A percentile compares a stretch with the other conserved stretches of the same genome.
Evolutionary conservation across 192 early-diverging fungal species (phyloP).

Genomic region (Podila horticola): DNA sequence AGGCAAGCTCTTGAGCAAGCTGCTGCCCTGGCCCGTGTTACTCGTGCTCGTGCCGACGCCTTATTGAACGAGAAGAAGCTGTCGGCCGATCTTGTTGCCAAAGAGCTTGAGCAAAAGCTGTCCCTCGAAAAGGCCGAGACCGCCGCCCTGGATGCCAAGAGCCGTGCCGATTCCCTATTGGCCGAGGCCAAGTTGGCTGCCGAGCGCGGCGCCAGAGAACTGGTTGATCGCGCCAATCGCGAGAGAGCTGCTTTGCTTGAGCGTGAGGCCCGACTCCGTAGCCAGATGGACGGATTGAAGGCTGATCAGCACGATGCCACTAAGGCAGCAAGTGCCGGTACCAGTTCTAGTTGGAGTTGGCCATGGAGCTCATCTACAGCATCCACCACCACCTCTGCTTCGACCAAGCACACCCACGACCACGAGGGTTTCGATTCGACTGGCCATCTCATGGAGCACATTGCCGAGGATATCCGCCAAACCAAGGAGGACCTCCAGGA

Average conservation of each 20-base stretch:
- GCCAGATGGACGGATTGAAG: constrained; percentile 24
- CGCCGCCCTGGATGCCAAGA: constrained; percentile 6
- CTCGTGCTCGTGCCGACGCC: constrained; percentile 13
- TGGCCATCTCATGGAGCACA: constrained; percentile 26
- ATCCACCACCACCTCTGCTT: background rate
- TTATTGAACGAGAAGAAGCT: constrained; percentile 7
- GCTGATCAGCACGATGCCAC: background rate
- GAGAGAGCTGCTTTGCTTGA: constrained; percentile 5
- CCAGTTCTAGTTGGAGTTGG: constrained; percentile 9
- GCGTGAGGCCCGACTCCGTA: constrained; percentile 8
- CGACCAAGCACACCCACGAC: constrained; percentile 10
- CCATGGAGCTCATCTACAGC: constrained; percentile 9
- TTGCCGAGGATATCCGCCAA: constrained; percentile 31
- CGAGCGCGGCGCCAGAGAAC: background rate
- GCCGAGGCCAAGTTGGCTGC: constrained; percentile 7
- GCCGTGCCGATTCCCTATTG: constrained; percentile 7
- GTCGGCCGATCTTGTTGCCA: background rate
- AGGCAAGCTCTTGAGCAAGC: constrained; percentile 4
- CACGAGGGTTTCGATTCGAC: constrained; percentile 26
- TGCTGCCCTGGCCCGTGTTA: constrained; percentile 1
- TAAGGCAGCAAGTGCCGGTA: background rate
- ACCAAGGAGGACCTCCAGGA: constrained; percentile 23
- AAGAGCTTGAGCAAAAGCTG: constrained; percentile 5
- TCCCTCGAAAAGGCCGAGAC: constrained; percentile 6
- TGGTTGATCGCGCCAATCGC: background rate